Base-by-base conservation (phyloP, 1,284 basidiomycete species). In the Vanrija humicola region DNA sequence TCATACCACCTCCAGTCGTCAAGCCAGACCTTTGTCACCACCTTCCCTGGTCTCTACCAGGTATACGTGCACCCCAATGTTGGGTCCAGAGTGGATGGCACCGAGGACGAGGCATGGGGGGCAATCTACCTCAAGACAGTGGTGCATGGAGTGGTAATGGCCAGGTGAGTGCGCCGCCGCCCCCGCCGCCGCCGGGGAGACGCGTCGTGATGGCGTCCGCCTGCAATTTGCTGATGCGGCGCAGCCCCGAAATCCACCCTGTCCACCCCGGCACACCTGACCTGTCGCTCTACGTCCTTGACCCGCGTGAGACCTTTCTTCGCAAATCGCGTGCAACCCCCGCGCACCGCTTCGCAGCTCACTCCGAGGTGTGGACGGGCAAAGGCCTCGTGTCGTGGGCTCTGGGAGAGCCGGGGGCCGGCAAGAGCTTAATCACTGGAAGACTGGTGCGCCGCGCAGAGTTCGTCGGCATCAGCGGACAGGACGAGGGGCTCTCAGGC, bases 41-140 rank as follows among this genome's bases (percentile, higher is more conserved):
- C 70, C 42, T 70, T 75, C 47, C 23, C 63, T 16, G 38, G 57
- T 1, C 63, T 59, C n/a, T 70, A 74, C 46, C 67, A 71, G 43
- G 73, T 75, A 21, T 75, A 75, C 45, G 69, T 75, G 3, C 72
- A 75, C 47, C 67, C 70, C 10, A 65, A 56, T 19, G 61, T 67
- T 0, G 61, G 63, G 12, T 60, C 52, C n/a, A 50, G 39, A 44
- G 42, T 58, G n/a, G 45, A 50, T 23, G 62, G 58, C 49, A 60
- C 56, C 2, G 60, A 64, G 14, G 65, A 69, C 12, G 72, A 73
- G 46, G 58, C 62, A 8, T 75, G 72, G 69, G 73, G 73, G 7
- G 69, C 68, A 8, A 75, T 74, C 49, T 70, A 72, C 52, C 64
- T 75, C 46, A 75, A 75, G 48, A 68, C 70, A 16, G 69, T 74